Conservation (phyloP, 1,139 yeast species). For the Lipomyces yarrowii region DNA sequence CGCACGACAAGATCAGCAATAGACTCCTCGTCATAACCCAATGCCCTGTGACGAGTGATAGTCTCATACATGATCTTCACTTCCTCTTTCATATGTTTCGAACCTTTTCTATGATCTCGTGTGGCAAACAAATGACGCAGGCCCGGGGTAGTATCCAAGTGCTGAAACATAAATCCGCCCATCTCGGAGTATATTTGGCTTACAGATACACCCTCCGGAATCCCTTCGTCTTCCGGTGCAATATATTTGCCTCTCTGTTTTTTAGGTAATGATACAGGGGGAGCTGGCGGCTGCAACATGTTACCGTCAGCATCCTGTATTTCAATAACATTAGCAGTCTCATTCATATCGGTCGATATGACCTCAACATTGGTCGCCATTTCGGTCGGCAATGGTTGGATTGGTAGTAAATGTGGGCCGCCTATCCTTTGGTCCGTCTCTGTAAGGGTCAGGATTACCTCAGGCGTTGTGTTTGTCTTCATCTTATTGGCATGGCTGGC, state of each 20-base stretch:
- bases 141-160: background rate
- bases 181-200: background rate
- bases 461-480: background rate
- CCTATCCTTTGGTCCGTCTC: background rate
- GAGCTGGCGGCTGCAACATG: background rate
- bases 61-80: background rate
- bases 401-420: background rate
- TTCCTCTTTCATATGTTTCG: background rate
- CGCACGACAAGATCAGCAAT: background rate
- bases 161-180: background rate
- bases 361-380: background rate
- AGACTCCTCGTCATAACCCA: background rate
- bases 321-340: background rate
- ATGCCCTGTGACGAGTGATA: background rate
- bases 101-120: background rate
- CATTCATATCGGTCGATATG: background rate
- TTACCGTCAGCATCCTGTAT: background rate
- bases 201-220: background rate
- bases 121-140: background rate
- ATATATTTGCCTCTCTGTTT: background rate
- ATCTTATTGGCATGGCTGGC: background rate
- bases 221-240: background rate
- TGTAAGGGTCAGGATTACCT: background rate
- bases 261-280: background rate
- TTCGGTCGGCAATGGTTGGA: background rate